Evolutionary conservation across 176 grass and related monocot species (phyloP), one percentile per base, ranked within the genome.

Genomic region (Echinochloa phyllopogon): DNA sequence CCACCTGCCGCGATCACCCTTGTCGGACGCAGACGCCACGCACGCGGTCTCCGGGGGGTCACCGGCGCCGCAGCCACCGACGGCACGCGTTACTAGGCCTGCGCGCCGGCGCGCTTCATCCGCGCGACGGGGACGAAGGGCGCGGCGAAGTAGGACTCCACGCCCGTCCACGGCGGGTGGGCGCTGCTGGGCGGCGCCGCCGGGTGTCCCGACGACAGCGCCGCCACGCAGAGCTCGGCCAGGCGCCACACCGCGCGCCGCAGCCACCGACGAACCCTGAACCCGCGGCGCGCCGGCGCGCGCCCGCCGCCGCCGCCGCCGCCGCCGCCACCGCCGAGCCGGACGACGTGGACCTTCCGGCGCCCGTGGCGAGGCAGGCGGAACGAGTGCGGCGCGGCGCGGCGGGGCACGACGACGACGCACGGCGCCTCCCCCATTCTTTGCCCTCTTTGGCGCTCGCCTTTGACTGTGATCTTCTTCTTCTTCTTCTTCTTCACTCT

Each of bases 121-220:
- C 78, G 74, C 23, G 77, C 75, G 89, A 82, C 84, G 51, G 74
- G 76, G 49, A 94, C 41, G 67, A 94, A 94, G 10, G 92, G 92
- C 49, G 88, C 83, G 9, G 85, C 83, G 67, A 88, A 94, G 80
- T 57, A 88, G 23, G 88, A 70, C 75, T 90, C 78, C 0, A 91
- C 50, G 43, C 78, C 78, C 7, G 53, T 20, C 80, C 73, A 82
- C 70, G 91, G 53, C 50, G 20, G 45, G 58, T 76, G 50, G 3
- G 53, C 72, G 43, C 65, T 25, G 59, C 44, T 16, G n/a, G 61
- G 27, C 50, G 61, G 12, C 17, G 3, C 67, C 10, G 53, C 50
- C 6, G 69, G 74, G 12, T 72, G 77, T 0, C 75, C 88, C 42
- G 82, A 73, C 58, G 69, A 69, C 73, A 88, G 47, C 66, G 75